A percentile compares a stretch with the other conserved stretches of the same genome.
These are phyloP conservation scores for Russula ochroleuca DNA, from an alignment of 768 basidiomycete genomes.

Conservation along the genomic window DNA sequence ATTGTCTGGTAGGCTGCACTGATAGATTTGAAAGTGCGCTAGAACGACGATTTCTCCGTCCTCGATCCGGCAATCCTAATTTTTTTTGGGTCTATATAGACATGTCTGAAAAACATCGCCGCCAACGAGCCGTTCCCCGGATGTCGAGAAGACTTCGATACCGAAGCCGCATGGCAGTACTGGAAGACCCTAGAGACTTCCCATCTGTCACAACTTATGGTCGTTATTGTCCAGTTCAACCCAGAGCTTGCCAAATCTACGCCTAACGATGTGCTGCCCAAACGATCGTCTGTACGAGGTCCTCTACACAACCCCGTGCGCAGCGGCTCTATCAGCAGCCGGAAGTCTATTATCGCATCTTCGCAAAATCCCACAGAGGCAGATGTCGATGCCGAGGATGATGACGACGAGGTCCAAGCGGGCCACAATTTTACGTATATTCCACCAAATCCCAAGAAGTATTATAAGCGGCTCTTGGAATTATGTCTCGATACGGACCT, in stretches of 20 bases:
- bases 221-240: slow-evolving; percentile 79
- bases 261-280: slow-evolving; percentile 48
- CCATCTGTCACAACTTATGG: slow-evolving; percentile 82
- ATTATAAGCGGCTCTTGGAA: slow-evolving; percentile 80
- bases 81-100: slow-evolving; percentile 41
- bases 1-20: slow-evolving; percentile 63
- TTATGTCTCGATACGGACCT: slow-evolving; percentile 80
- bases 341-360: slow-evolving; percentile 47
- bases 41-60: slow-evolving; percentile 17
- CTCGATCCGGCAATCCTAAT: slow-evolving; percentile 6
- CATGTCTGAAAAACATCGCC: slow-evolving; percentile 87
- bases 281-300: slow-evolving; percentile 40
- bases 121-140: slow-evolving; percentile 81
- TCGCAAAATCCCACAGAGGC: slow-evolving; percentile 32
- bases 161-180: slow-evolving; percentile 73
- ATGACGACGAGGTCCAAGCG: slow-evolving; percentile 65
- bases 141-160: slow-evolving; percentile 80
- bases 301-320: slow-evolving; percentile 49
- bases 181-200: slow-evolving; percentile 82
- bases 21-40: slow-evolving; percentile 73
- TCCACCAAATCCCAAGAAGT: slow-evolving; percentile 80
- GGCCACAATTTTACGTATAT: slow-evolving; percentile 86
- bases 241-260: slow-evolving; percentile 82
- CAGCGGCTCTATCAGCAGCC: slow-evolving; percentile 60
- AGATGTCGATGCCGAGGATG: slow-evolving; percentile 42